These are phyloP conservation scores for Vicia villosa DNA, from an alignment of 306 rosid species.

Conservation along the genomic window DNA sequence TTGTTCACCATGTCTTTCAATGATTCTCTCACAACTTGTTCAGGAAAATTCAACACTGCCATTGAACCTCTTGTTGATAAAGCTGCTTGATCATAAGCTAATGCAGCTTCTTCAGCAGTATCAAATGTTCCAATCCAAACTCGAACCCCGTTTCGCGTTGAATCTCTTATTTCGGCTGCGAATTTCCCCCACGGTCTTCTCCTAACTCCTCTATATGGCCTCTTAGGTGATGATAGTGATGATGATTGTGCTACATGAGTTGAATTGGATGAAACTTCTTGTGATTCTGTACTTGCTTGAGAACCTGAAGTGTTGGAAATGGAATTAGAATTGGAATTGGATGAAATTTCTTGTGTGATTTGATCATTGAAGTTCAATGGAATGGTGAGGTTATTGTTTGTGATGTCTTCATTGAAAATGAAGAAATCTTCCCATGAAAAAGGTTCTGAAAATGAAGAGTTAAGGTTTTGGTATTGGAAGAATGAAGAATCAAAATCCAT, in stretches of 20 bases:
- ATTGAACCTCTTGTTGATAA: slow-evolving; percentile 60
- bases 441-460: slow-evolving; percentile 18
- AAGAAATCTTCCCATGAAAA: slow-evolving; percentile 43
- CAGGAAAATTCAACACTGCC: slow-evolving; percentile 84
- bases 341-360: slow-evolving; percentile 30
- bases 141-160: slow-evolving; percentile 74
- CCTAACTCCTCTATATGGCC: slow-evolving; percentile 70
- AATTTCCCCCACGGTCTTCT: slow-evolving; percentile 95
- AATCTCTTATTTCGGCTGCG: slow-evolving; percentile 93
- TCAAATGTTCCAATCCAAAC: slow-evolving; percentile 98
- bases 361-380: slow-evolving; percentile 13
- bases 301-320: slow-evolving; percentile 38
- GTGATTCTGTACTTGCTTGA: slow-evolving; percentile 18
- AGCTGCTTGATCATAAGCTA: slow-evolving; percentile 96
- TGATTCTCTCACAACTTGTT: slow-evolving; percentile 51
- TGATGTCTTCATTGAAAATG: slow-evolving; percentile 31
- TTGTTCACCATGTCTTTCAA: slow-evolving; percentile 42
- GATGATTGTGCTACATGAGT: background rate
- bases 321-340: slow-evolving; percentile 29
- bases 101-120: slow-evolving; percentile 82
- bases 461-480: slow-evolving; percentile 28
- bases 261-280: slow-evolving; percentile 47
- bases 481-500: slow-evolving; percentile 44
- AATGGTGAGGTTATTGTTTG: background rate
- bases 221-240: background rate